Base-by-base conservation (phyloP, 139 green algal genomes). In the Chlorella sp. region DNA sequence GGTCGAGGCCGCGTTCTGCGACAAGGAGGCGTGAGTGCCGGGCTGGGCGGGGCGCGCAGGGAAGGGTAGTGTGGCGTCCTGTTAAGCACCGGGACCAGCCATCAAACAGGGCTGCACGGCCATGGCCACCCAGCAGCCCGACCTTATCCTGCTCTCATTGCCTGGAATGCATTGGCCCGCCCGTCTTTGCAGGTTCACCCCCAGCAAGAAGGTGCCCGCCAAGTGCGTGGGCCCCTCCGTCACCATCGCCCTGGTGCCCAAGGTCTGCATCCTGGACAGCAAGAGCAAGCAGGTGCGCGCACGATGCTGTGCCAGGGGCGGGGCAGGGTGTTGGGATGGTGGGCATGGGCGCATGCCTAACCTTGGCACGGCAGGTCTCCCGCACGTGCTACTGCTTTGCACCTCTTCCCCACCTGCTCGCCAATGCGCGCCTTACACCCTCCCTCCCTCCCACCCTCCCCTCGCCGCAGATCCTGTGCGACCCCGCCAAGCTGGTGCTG, bases 401-500 rank as follows among this genome's bases (percentile, higher is more conserved):
- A 40, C 24, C 30, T 41, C 30, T 7, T 17, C 28, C 9, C 6
- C 3, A 1, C 5, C 24, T 28, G 13, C 22, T 17, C 64, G 30
- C 30, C 13, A 38, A 6, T 28, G 5, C 24, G 28, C 3, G 28
- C 14, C 40, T 17, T 28, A 20, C 64, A 41, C 64, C 22, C 64
- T 28, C 64, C 32, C 64, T 28, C 64, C 24, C 28, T 4, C 64
- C 28, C 30, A 11, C 64, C 32, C 64, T 28, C 28, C 13, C 30
- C 64, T 3, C 32, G 3, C 7, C 70, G 41, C 78, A 84, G 60
- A 46, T 90, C 19, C 60, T 82, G 41, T 90, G 87, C 69, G 72
- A 84, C 43, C 83, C 87, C 41, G 79, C 87, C 67, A 87, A 84
- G 78, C 77, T 90, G 24, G 83, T 88, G 54, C 72, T 90, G 41